Conservation (phyloP, 768 basidiomycete genomes). For the Boletus huronensis region DNA sequence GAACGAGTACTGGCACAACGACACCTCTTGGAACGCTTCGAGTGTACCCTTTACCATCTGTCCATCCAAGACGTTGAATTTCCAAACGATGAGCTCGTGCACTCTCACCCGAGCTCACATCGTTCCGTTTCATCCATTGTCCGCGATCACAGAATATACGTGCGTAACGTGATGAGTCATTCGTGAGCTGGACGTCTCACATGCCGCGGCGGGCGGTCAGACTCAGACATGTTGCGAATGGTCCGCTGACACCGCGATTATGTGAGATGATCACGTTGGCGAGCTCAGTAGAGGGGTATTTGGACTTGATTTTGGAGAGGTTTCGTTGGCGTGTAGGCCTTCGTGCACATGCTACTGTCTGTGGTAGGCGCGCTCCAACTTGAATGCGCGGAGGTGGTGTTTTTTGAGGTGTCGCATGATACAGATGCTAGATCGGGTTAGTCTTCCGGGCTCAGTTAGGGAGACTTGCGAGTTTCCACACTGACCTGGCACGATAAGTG, state of each 20-base stretch:
- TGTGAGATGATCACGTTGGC: conserved; percentile 16
- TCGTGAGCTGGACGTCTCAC: conserved; percentile 2
- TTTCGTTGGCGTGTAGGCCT: conserved; percentile 6
- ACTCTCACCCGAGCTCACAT: conserved; percentile 7
- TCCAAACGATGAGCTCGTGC: conserved; percentile 16
- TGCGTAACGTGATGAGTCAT: conserved; percentile 7
- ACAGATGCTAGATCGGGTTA: neutral
- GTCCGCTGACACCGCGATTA: conserved; percentile 5
- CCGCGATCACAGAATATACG: conserved; percentile 18
- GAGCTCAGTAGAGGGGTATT: conserved; percentile 9
- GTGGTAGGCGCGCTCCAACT: conserved; percentile 5
- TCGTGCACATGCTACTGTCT: neutral
- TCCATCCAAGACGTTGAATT: conserved; percentile 15
- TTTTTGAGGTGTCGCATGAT: conserved; percentile 12
- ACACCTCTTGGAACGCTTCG: conserved; percentile 14
- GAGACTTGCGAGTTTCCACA: neutral
- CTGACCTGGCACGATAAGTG: neutral
- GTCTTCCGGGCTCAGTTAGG: neutral
- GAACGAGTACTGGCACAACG: conserved; percentile 5
- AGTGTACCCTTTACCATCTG: conserved; percentile 10
- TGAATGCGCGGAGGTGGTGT: conserved; percentile 3
- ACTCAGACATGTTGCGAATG: neutral
- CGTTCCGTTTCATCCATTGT: conserved; percentile 15
- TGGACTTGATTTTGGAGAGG: conserved; percentile 11
- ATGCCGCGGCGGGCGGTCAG: no score